These are phyloP conservation scores for Candida taoyuanica DNA, from an alignment of 805 yeast species.

Conservation along the genomic window DNA sequence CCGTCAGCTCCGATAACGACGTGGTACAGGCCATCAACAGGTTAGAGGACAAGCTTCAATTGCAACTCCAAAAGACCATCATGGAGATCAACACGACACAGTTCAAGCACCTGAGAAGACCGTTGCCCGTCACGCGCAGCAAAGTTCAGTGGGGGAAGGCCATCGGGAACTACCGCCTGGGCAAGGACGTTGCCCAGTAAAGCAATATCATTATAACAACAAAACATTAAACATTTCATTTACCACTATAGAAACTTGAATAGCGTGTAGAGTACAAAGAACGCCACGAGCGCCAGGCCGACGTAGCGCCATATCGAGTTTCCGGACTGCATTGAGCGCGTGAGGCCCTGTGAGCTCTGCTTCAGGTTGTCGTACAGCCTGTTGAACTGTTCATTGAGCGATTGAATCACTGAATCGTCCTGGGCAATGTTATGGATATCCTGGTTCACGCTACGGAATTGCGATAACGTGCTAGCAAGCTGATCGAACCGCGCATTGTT, in stretches of 20 bases:
- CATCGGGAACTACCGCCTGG: constrained; percentile 82
- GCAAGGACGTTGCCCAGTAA: constrained; percentile 60
- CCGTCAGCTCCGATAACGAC: constrained; percentile 29
- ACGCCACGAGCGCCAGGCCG: constrained; percentile 46
- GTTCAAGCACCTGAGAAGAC: constrained; percentile 84
- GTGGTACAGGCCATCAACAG: constrained; percentile 46
- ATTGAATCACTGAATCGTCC: constrained; percentile 38
- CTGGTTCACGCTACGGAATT: constrained; percentile 59
- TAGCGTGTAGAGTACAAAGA: constrained; percentile 55
- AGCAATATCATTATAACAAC: constrained; percentile 4
- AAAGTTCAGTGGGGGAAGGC: constrained; percentile 95
- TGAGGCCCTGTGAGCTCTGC: constrained; percentile 46
- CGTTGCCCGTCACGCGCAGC: constrained; percentile 86
- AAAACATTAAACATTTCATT: too few species aligned
- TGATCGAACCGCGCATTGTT: constrained; percentile 61
- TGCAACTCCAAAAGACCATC: constrained; percentile 57
- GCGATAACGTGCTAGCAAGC: constrained; percentile 60
- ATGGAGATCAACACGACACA: constrained; percentile 68
- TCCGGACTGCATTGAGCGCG: constrained; percentile 54
- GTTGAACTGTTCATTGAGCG: constrained; percentile 47
- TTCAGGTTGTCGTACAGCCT: constrained; percentile 44
- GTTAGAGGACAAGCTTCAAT: constrained; percentile 58
- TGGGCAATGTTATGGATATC: constrained; percentile 67
- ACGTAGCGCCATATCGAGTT: constrained; percentile 58
- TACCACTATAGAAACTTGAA: constrained; percentile 36